Base-by-base conservation (phyloP, 352 stramenopile species). In the Thraustochytrium sp. region DNA sequence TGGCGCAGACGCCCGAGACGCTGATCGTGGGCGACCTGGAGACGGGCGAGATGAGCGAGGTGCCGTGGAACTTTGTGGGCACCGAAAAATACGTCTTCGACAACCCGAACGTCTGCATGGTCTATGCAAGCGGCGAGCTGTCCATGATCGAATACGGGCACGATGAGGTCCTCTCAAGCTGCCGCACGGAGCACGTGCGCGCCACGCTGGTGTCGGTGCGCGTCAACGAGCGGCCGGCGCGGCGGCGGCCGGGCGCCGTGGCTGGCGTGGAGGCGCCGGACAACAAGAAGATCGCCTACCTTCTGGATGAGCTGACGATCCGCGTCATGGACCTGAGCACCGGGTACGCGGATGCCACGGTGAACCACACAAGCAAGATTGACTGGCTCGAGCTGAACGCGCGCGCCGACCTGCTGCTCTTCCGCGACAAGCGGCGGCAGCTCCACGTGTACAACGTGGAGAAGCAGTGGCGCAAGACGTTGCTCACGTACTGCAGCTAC, bases 361-460 rank as follows among this genome's bases (percentile, higher is more conserved):
- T 98, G 56, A 94, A 94, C 62, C 94, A 98, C 85, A 92, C 97
- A 86, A 91, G 87, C 11, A 92, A 91, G 64, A 90, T 98, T 38
- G 94, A 98, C 87, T 98, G 94, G 94, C 86, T 98, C 37, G 94
- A 98, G 88, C 89, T 98, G 59, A 98, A 98, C 82, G 88, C 88
- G 3, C 91, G 92, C 38, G 92, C 90, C 9, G 96, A 91, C 62
- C 85, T 97, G 36, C 87, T 98, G 40, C 87, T 98, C 4, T 98
- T 97, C 88, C 90, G 94, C 2, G 94, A 98, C 88, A 96, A 95
- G 86, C 87, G 92, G 8, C 90, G 92, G 0, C 91, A 95, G 63
- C 87, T 98, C 44, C 93, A 98, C 65, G 84, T 97, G 9, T 98
- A 95, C 86, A 94, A 98, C 82, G 85, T 97, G 31, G 89, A 94